Evolutionary conservation across 352 stramenopile genomes (phyloP).

Genomic region (Ophiocytium majus): DNA sequence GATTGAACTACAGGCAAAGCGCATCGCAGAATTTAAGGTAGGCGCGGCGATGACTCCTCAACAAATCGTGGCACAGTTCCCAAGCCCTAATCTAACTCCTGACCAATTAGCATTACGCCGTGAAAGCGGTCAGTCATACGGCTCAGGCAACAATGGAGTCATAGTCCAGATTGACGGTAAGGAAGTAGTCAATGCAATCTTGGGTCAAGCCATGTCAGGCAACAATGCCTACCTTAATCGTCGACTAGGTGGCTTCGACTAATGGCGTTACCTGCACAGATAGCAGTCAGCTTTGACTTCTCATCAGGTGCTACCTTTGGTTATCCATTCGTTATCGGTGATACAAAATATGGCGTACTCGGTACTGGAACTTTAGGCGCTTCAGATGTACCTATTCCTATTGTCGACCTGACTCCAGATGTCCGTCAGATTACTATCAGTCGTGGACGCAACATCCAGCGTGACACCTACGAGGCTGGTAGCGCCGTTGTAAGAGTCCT

Average conservation of each 20-base stretch:
- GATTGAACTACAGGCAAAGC: too few relatives aligned
- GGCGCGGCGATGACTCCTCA: too few relatives aligned
- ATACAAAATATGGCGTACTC: slow-evolving; percentile 2
- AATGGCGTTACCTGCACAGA: not conserved
- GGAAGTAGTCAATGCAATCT: not conserved
- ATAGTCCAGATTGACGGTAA: slow-evolving; percentile 1
- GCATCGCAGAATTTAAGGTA: too few relatives aligned
- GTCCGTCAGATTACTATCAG: not conserved
- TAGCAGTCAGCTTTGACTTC: not conserved
- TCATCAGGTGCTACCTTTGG: not conserved
- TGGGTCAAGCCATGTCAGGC: too few relatives aligned
- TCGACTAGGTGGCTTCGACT: not conserved
- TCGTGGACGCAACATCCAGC: not conserved
- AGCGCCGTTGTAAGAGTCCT: not conserved
- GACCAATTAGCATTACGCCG: too few relatives aligned
- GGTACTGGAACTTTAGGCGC: not conserved
- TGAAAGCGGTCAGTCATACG: too few relatives aligned
- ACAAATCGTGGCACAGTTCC: too few relatives aligned
- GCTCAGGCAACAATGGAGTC: too few relatives aligned
- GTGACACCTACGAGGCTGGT: slow-evolving; percentile 12
- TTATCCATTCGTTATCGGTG: not conserved
- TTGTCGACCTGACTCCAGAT: not conserved
- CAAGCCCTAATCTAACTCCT: too few relatives aligned
- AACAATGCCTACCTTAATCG: too few relatives aligned
- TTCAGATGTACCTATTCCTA: not conserved